phyloP scores from a whole-genome alignment of 140 eudicot species.

The Oenanthe javanica region DNA sequence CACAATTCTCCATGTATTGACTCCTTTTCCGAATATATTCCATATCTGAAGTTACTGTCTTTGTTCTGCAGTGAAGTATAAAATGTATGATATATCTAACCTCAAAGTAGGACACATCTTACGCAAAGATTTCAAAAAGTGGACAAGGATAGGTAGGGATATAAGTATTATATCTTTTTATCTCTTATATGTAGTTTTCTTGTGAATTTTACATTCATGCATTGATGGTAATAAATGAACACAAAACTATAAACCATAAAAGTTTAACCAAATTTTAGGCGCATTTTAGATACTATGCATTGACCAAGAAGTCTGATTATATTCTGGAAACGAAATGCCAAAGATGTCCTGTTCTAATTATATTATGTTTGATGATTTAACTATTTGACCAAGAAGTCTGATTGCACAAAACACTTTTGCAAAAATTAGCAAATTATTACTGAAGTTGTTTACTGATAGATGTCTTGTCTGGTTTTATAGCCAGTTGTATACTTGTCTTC shows the following conservation, averaged over 20 bases:
- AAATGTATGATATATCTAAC: constrained; percentile 35
- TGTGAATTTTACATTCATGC: neutral
- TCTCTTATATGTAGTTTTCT: neutral
- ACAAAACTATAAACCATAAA: neutral
- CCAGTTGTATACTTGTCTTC: neutral
- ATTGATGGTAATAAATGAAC: neutral
- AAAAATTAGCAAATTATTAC: neutral
- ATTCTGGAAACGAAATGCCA: no score
- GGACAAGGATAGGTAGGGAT: constrained; percentile 43
- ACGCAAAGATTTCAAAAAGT: constrained; percentile 53
- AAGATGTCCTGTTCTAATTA: no score
- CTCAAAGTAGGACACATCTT: constrained; percentile 51
- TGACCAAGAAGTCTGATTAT: neutral
- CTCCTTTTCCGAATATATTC: neutral
- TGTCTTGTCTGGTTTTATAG: neutral
- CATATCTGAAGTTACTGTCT: neutral
- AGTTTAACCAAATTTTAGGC: neutral
- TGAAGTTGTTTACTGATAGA: neutral
- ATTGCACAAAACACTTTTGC: neutral
- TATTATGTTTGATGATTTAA: neutral
- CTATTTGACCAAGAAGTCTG: no score
- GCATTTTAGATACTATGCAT: neutral
- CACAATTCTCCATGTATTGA: neutral
- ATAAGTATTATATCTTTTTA: constrained; percentile 4
- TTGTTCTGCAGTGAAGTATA: constrained; percentile 45